Base-by-base conservation (phyloP, 1,139 yeast species). In the Pneumocystis murina region DNA sequence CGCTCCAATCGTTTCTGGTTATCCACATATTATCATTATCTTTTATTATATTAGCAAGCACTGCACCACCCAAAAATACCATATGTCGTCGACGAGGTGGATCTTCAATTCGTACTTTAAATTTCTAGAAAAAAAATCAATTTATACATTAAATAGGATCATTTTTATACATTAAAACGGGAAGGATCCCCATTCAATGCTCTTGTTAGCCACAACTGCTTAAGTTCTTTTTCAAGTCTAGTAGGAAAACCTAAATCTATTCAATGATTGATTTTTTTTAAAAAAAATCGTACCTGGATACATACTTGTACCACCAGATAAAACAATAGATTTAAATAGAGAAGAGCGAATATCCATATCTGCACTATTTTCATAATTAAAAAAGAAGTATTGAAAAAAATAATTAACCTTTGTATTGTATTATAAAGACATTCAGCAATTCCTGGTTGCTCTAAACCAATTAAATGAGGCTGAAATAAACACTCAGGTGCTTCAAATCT, bases 11-110 rank as follows among this genome's bases (percentile, higher is more conserved):
- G 73, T 86, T 88, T 74, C 87, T 90, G 64, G 91, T 80, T 71
- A 94, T 83, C 99, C 99, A 68, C 96, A 92, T 87, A 72, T 90
- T 96, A 68, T 91, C 97, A 75, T 91, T 92, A 74, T 92, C 96
- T 61, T 95, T 95, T 97, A 94, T 92, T 71, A 92, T 92, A 72
- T 87, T 90, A 48, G 99, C 98, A 72, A 92, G 80, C 24, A 92
- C 98, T 6, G 98, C 98, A 72, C 99, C 99, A 70, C 99, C 99
- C 69, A 92, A 85, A 76, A 92, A 92, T 59, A 92, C 99, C 97
- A 92, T 92, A 75, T 94, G 97, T 75, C 92, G 86, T 80, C 99
- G 88, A 79, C 97, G 85, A 70, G 99, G 99, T 61, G 98, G 98
- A 74, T 92, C 98, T 75, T 92, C 98, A 72, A 92, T 92, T 76